Base-by-base conservation (phyloP, 768 basidiomycete genomes). In the Udeniomyces megalosporus region DNA sequence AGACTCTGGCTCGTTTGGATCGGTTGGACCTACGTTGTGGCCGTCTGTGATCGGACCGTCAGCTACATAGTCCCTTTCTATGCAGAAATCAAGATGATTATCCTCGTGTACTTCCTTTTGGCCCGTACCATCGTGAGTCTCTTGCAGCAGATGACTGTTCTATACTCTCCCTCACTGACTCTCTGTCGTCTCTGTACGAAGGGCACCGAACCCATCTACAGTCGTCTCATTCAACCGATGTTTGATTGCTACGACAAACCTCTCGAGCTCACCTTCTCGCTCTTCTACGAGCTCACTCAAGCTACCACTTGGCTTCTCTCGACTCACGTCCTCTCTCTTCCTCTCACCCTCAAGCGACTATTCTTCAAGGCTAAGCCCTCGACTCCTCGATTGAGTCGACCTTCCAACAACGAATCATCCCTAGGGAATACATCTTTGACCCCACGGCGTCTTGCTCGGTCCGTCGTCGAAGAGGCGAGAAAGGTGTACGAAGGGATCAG, bases 251-350 rank as follows among this genome's bases (percentile, higher is more conserved):
- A 51, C 55, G 32, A 35, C 17, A 12, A n/a, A 6, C 55, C 62
- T 15, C 24, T 63, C 32, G 62, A 58, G 29, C 54, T 63, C 44
- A 11, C 49, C n/a, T 58, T 63, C 55, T 63, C 62, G 38, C 49
- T 63, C 56, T 38, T 58, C n/a, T 63, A 45, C 51, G 49, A 49
- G 2, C 50, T 63, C 29, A n/a, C 42, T 0, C 56, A 63, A 20
- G 62, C 49, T 2, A 29, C 22, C 12, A 28, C 52, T 17, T 32
- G 32, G 20, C 45, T 63, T 17, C 2, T 58, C n/a, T 12, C 49
- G 10, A 17, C 35, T 8, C 48, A 29, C 17, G 12, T 31, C 2
- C 7, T 15, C n/a, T 32, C 15, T 5, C 17, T 45, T 8, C 22
- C 38, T n/a, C 20, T 14, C 42, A 1, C 17, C 22, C 38, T 26